These are phyloP conservation scores for Aulographum hederae DNA, from an alignment of 2,329 filamentous ascomycete species.

Conservation along the genomic window DNA sequence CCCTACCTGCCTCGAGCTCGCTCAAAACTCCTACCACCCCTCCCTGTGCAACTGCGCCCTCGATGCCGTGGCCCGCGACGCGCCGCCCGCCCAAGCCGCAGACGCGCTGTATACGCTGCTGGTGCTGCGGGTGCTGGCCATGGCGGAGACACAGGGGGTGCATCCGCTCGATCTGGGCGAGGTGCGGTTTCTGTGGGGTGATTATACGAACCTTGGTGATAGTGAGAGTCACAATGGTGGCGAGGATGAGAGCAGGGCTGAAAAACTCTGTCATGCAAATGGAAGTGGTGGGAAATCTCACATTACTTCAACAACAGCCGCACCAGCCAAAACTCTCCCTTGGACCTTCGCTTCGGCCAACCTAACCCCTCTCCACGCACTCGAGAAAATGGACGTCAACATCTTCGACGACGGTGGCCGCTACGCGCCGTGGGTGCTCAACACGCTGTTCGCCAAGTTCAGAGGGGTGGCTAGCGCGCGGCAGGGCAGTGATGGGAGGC, in stretches of 20 bases:
- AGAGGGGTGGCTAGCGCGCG: slow-evolving; percentile 80
- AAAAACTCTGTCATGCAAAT: not conserved
- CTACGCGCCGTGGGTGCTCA: slow-evolving; percentile 69
- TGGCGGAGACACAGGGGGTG: slow-evolving; percentile 38
- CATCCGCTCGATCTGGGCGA: slow-evolving; percentile 42
- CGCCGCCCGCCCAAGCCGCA: slow-evolving; percentile 36
- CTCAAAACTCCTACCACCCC: slow-evolving; percentile 37
- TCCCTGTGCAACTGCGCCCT: slow-evolving; percentile 37
- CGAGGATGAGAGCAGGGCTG: not conserved
- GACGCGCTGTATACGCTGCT: slow-evolving; percentile 42
- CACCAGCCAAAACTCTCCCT: slow-evolving; percentile 40
- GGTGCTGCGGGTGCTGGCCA: slow-evolving; percentile 37
- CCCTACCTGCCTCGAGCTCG: slow-evolving; percentile 34
- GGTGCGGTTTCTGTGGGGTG: slow-evolving; percentile 47
- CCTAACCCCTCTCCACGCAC: slow-evolving; percentile 53
- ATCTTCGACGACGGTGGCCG: slow-evolving; percentile 34
- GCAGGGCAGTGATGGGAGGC: slow-evolving; percentile 51
- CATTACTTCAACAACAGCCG: not conserved
- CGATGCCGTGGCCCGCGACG: slow-evolving; percentile 39
- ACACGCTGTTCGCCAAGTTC: slow-evolving; percentile 86
- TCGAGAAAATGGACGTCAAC: slow-evolving; percentile 73
- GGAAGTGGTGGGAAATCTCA: not conserved
- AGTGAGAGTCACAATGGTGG: not conserved
- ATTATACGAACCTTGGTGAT: slow-evolving; percentile 24
- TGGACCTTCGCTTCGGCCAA: slow-evolving; percentile 67